phyloP scores from a whole-genome alignment of 768 basidiomycete genomes.

The Calocybe gangraenosa region DNA sequence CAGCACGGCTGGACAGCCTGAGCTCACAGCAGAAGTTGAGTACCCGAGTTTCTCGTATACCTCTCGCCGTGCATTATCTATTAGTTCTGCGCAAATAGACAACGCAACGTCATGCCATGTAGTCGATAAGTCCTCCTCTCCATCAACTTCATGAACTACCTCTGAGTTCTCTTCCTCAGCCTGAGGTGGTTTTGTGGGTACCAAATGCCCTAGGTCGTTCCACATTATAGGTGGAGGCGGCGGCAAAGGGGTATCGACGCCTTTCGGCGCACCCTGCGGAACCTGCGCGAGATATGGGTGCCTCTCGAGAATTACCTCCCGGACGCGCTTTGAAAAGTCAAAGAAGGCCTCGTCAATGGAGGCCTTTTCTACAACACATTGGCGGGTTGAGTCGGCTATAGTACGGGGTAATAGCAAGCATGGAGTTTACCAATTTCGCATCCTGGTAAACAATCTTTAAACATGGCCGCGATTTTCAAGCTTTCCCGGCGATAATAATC shows the following conservation, averaged over 20 bases:
- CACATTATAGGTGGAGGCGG: constrained; percentile 63
- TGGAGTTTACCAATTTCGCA: constrained; percentile 70
- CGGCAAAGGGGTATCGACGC: constrained; percentile 75
- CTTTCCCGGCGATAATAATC: constrained; percentile 93
- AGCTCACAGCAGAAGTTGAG: constrained; percentile 84
- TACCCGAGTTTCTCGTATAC: constrained; percentile 77
- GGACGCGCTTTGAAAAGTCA: constrained; percentile 82
- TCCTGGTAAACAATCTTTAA: constrained; percentile 72
- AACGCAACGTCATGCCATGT: constrained; percentile 95
- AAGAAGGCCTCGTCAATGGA: constrained; percentile 98
- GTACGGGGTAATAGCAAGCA: not conserved
- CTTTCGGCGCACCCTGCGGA: constrained; percentile 64
- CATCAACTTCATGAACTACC: not conserved
- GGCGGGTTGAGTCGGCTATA: no score
- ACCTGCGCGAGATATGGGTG: constrained; percentile 74
- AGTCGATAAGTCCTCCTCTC: constrained; percentile 26
- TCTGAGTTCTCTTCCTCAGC: constrained; percentile 19
- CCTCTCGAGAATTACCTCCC: constrained; percentile 64
- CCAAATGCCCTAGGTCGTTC: constrained; percentile 54
- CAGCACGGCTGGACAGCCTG: not conserved
- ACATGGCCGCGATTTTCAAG: constrained; percentile 77
- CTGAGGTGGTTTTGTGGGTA: constrained; percentile 44
- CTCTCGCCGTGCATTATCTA: constrained; percentile 67
- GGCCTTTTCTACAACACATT: constrained; percentile 70
- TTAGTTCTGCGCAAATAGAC: constrained; percentile 83